phyloP scores from a whole-genome alignment of 2,329 filamentous ascomycete genomes.

The Hansfordia pulvinata region DNA sequence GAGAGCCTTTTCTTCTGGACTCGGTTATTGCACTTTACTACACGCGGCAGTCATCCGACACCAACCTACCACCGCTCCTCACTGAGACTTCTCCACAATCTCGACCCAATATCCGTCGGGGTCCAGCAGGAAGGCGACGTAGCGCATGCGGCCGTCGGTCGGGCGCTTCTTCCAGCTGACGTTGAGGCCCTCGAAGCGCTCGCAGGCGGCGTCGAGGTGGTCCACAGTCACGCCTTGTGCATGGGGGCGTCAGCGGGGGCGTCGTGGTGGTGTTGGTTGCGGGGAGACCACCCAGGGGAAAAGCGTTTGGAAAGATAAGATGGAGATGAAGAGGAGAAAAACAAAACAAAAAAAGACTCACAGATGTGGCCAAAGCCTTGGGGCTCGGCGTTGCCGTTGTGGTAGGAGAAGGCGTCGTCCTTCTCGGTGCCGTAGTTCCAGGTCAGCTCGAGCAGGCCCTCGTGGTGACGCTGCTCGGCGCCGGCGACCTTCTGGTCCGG shows the following conservation, averaged over 20 bases:
- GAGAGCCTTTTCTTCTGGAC: too few relatives aligned
- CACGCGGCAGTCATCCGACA: too few relatives aligned
- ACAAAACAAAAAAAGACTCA: constrained; percentile 24
- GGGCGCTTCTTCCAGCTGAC: constrained; percentile 92
- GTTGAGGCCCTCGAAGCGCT: constrained; percentile 68
- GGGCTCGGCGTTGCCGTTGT: constrained; percentile 82
- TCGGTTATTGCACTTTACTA: too few relatives aligned
- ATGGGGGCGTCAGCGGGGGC: constrained; percentile 7
- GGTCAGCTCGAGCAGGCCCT: constrained; percentile 82
- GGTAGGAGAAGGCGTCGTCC: constrained; percentile 71
- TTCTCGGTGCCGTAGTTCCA: constrained; percentile 81
- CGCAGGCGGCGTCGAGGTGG: constrained; percentile 75
- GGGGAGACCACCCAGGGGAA: too few relatives aligned
- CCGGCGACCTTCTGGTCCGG: constrained; percentile 33
- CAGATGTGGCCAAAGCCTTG: constrained; percentile 94
- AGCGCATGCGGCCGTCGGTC: constrained; percentile 85
- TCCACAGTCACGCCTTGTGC: constrained; percentile 64
- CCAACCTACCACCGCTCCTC: too few relatives aligned
- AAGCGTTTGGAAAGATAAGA: too few relatives aligned
- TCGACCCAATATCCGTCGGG: constrained; percentile 81
- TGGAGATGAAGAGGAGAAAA: not conserved
- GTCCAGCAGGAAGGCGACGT: constrained; percentile 82
- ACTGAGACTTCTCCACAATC: constrained; percentile 75
- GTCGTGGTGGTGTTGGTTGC: too few relatives aligned
- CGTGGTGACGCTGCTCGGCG: constrained; percentile 43